Evolutionary conservation across 139 green algal species (phyloP).

Genomic region (Choricystis sp.): DNA sequence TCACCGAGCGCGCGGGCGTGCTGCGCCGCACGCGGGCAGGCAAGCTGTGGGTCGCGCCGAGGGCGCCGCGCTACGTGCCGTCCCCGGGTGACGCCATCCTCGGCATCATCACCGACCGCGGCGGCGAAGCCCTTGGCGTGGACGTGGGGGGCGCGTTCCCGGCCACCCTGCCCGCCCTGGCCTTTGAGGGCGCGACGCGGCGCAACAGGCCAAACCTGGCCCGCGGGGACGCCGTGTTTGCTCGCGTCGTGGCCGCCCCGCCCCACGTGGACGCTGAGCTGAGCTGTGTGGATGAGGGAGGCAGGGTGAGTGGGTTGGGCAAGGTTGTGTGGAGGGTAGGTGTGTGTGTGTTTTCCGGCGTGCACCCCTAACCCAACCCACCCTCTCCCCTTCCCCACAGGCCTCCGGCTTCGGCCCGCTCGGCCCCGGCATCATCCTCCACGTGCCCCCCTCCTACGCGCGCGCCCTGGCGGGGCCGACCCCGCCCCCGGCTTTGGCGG

Average conservation of each 20-base stretch:
- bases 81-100: conserved; percentile 49
- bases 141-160: conserved; percentile 58
- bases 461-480: conserved; percentile 26
- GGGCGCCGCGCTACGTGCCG: conserved; percentile 55
- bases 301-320: too few relatives aligned
- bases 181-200: conserved; percentile 65
- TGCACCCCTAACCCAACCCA: too few relatives aligned
- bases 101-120: conserved; percentile 42
- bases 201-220: conserved; percentile 59
- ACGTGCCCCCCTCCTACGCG: conserved; percentile 13
- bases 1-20: conserved; percentile 35
- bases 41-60: conserved; percentile 53
- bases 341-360: too few relatives aligned
- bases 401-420: conserved; percentile 47
- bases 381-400: conserved; percentile 5
- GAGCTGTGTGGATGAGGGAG: too few relatives aligned
- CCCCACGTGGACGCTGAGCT: not conserved
- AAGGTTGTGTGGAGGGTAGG: too few relatives aligned
- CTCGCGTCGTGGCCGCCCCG: conserved; percentile 39
- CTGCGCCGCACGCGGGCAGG: conserved; percentile 32
- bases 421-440: conserved; percentile 31
- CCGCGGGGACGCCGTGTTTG: conserved; percentile 58
- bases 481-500: conserved; percentile 14
- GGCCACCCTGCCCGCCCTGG: conserved; percentile 50
- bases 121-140: conserved; percentile 54